Evolutionary conservation across 768 basidiomycete species (phyloP).

Genomic region (Naematelia aurantialba): DNA sequence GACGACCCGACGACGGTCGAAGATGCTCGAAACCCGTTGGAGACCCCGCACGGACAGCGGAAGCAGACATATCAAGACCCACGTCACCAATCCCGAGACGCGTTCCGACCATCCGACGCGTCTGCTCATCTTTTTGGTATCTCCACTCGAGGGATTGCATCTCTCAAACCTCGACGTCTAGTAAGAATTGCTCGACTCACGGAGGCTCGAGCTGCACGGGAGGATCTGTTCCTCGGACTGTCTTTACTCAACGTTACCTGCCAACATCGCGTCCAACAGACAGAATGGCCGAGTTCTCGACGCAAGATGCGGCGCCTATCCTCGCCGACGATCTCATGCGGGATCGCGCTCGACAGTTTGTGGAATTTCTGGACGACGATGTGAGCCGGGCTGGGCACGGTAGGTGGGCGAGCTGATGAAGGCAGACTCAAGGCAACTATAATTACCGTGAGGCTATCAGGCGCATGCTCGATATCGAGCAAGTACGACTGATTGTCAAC

Average conservation of each 20-base stretch:
- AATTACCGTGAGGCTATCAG: conserved; percentile 83
- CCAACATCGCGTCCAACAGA: neutral
- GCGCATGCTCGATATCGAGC: conserved; percentile 74
- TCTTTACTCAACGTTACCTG: neutral
- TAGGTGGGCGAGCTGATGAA: neutral
- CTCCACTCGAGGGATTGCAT: neutral
- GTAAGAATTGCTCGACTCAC: no score
- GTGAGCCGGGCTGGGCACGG: conserved; percentile 26
- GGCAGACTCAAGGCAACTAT: conserved; percentile 48
- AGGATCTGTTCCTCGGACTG: no score
- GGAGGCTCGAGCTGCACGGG: no score
- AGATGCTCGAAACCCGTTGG: conserved; percentile 1
- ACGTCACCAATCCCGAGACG: neutral
- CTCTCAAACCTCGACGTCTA: no score
- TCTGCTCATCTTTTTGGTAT: neutral
- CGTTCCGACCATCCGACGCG: conserved; percentile 1
- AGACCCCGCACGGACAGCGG: neutral
- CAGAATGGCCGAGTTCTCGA: conserved; percentile 37
- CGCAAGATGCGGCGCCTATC: conserved; percentile 54
- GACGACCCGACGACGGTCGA: neutral
- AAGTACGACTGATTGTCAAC: conserved; percentile 87
- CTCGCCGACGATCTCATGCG: conserved; percentile 63
- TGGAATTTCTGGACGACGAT: conserved; percentile 62
- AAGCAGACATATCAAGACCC: neutral
- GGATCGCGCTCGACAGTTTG: conserved; percentile 73